Evolutionary conservation across 2,329 filamentous ascomycete genomes (phyloP), one percentile per base, ranked within the genome.

Genomic region (Aspergillus brasiliensis): DNA sequence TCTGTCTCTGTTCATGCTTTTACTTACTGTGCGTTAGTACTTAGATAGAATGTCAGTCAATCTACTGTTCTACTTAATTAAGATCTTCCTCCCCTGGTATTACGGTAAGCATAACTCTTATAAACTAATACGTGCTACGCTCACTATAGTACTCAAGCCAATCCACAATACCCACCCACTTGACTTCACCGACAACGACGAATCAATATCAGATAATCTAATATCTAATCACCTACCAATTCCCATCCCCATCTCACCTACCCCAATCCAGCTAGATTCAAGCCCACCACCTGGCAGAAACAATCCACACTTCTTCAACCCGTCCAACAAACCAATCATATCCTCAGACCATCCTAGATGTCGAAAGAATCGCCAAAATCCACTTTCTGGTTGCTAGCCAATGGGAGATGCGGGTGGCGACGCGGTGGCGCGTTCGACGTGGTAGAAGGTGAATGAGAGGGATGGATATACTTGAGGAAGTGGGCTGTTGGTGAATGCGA

Each of bases 341-440:
- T 6, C 4, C 15, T 15, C 5, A 8, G 10, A 10, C 10, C 21
- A n/a, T 15, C 19, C n/a, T 38, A 4, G 25, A 55, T 54, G 51
- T 55, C 27, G 17, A 59, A 58, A 31, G 40, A 59, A 59, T 59
- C 49, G 51, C 57, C 40, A 59, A 59, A 49, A 55, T 59, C 51
- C 57, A 56, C 57, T 56, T 42, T 51, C 13, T 15, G 31, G 10
- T n/a, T 23, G 2, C 17, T 17, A 37, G 7, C 56, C 37, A 54
- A 58, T 53, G 19, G 21, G 19, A n/a, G 6, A n/a, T 19, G 46
- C n/a, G 13, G 6, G 17, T 53, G 27, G 44, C 11, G 48, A 58
- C 28, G 56, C 37, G 27, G 44, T 17, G 48, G 53, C 28, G 56
- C 37, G 37, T 58, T 52, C 21, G n/a, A 38, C 28, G 49, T 13